phyloP scores from a whole-genome alignment of 202 grass and related monocot genomes.

The Eragrostis tef region DNA sequence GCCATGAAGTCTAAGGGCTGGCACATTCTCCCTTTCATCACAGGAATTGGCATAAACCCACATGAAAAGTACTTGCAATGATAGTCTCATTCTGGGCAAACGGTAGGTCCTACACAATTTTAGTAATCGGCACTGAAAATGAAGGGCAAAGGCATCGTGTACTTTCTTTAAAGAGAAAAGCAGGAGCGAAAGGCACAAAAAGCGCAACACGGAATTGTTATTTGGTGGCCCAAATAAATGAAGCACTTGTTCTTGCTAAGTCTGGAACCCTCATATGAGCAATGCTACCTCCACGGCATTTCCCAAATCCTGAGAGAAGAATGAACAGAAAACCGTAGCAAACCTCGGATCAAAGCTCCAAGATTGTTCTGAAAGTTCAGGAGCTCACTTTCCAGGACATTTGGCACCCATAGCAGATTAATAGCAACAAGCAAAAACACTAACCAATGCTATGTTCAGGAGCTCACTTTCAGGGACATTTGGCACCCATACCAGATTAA shows the following conservation, averaged over 20 bases:
- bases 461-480: slow-evolving; percentile 30
- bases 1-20: slow-evolving; percentile 1
- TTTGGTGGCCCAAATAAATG: slow-evolving; percentile 10
- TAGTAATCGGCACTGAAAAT: slow-evolving; percentile 45
- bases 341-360: slow-evolving; percentile 8
- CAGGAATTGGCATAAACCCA: slow-evolving; percentile 46
- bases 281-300: slow-evolving; percentile 20
- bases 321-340: not conserved
- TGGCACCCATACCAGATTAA: slow-evolving; percentile 15
- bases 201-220: slow-evolving; percentile 21
- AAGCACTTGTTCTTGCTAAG: slow-evolving; percentile 32
- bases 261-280: slow-evolving; percentile 15
- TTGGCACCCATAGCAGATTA: slow-evolving; percentile 27
- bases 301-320: not conserved
- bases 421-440: not conserved
- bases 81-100: slow-evolving; percentile 40
- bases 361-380: not conserved
- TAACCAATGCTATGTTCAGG: not conserved
- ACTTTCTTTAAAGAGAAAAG: slow-evolving; percentile 55
- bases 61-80: slow-evolving; percentile 42
- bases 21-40: slow-evolving; percentile 42
- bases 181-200: slow-evolving; percentile 24
- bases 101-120: slow-evolving; percentile 55
- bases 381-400: slow-evolving; percentile 21
- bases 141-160: slow-evolving; percentile 52